Percentiles rank a stretch among this genome's conserved stretches.
These are phyloP conservation scores for Xanthoceras sorbifolium DNA, from an alignment of 345 rosid genomes.

Conservation along the genomic window DNA sequence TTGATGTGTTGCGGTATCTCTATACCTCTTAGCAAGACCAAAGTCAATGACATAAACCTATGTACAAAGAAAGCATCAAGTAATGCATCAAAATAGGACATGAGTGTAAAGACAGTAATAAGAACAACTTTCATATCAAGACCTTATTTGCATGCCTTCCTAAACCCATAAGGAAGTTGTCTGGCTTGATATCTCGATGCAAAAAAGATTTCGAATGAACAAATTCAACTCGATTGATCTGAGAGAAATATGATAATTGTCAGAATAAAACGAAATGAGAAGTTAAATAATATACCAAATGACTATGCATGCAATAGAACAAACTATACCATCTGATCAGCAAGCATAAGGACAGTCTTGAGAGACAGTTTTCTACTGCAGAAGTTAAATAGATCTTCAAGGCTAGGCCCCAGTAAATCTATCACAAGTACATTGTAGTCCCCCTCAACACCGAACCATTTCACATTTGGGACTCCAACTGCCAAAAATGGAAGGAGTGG, in stretches of 20 bases:
- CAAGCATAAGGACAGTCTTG: slow-evolving; percentile 91
- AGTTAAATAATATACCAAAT: slow-evolving; percentile 14
- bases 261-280: slow-evolving; percentile 5
- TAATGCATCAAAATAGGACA: slow-evolving; percentile 12
- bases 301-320: slow-evolving; percentile 3
- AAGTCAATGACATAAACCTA: slow-evolving; percentile 89
- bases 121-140: slow-evolving; percentile 18
- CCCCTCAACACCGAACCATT: slow-evolving; percentile 87
- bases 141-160: slow-evolving; percentile 92
- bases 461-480: slow-evolving; percentile 84
- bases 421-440: slow-evolving; percentile 86
- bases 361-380: slow-evolving; percentile 83
- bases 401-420: slow-evolving; percentile 92
- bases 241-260: slow-evolving; percentile 25
- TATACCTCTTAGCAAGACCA: slow-evolving; percentile 88
- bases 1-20: slow-evolving; percentile 76
- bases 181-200: slow-evolving; percentile 92
- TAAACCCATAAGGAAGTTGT: slow-evolving; percentile 91
- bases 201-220: slow-evolving; percentile 87
- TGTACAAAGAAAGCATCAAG: slow-evolving; percentile 16
- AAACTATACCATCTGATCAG: slow-evolving; percentile 85
- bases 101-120: not conserved
- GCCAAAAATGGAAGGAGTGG: slow-evolving; percentile 28
- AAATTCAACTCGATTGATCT: slow-evolving; percentile 87
- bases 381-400: slow-evolving; percentile 88